A percentile compares a stretch with the other conserved stretches of the same genome.
Evolutionary conservation across 176 grass and related monocot genomes (phyloP).

Genomic region (Echinochloa phyllopogon): DNA sequence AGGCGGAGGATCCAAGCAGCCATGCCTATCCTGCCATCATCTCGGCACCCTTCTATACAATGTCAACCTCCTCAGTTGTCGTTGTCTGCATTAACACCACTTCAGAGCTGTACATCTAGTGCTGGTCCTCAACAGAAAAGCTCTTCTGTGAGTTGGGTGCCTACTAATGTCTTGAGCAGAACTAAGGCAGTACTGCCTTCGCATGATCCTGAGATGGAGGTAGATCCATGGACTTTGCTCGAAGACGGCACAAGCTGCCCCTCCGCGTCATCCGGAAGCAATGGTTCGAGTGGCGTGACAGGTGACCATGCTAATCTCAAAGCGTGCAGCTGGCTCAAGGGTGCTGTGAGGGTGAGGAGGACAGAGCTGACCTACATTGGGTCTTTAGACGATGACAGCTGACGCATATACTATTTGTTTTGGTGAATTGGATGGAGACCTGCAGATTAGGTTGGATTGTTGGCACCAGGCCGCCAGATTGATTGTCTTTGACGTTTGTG

Average conservation of each 20-base stretch:
- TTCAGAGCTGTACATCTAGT: constrained; percentile 50
- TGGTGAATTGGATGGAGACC: constrained; percentile 6
- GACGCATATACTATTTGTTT: constrained; percentile 45
- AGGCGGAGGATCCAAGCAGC: constrained; percentile 83
- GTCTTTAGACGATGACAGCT: constrained; percentile 94
- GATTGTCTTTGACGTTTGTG: background rate
- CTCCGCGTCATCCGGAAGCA: constrained; percentile 53
- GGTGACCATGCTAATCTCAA: constrained; percentile 82
- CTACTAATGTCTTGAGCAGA: constrained; percentile 65
- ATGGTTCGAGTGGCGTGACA: constrained; percentile 35
- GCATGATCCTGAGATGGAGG: constrained; percentile 80
- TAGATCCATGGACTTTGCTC: constrained; percentile 88
- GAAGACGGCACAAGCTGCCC: constrained; percentile 90
- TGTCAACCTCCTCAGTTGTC: constrained; percentile 78
- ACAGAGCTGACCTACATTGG: constrained; percentile 94
- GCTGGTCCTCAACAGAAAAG: constrained; percentile 64
- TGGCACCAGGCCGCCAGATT: background rate
- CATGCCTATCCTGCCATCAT: constrained; percentile 79
- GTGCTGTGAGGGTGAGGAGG: constrained; percentile 88
- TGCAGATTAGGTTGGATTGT: background rate
- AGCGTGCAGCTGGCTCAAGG: constrained; percentile 95
- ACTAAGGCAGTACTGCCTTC: constrained; percentile 59
- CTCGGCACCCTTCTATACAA: constrained; percentile 47
- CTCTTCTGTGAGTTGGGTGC: constrained; percentile 45
- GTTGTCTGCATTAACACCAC: constrained; percentile 52